Percentiles rank a stretch among this genome's conserved stretches.
Conservation (phyloP, 148 eudicot species). For the Vaccinium corymbosum region DNA sequence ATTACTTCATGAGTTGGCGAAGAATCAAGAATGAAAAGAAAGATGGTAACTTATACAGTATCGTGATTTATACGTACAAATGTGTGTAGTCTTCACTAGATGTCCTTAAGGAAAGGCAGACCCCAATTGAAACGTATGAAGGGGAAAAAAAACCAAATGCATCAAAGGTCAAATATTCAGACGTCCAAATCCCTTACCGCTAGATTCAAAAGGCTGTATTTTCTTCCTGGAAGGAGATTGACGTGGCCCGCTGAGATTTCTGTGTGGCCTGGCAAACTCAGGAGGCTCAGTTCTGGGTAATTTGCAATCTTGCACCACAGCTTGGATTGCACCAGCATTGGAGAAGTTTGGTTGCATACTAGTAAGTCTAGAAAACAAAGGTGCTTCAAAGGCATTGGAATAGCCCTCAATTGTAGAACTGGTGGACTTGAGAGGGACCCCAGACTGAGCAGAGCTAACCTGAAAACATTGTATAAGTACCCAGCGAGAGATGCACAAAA, state of each 20-base stretch:
- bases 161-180: background rate
- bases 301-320: slow-evolving; percentile 12
- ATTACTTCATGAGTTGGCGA: background rate
- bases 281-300: slow-evolving; percentile 37
- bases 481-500: too few species aligned
- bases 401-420: slow-evolving; percentile 18
- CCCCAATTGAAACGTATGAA: too few species aligned
- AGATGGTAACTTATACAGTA: too few species aligned
- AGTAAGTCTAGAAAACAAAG: slow-evolving; percentile 51
- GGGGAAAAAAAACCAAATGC: too few species aligned
- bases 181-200: slow-evolving; percentile 29
- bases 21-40: background rate
- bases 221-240: slow-evolving; percentile 21
- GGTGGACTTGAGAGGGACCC: slow-evolving; percentile 21
- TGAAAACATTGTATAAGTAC: slow-evolving; percentile 13
- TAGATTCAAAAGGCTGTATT: slow-evolving; percentile 15
- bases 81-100: background rate
- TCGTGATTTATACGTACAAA: too few species aligned
- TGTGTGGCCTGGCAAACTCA: slow-evolving; percentile 41
- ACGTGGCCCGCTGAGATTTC: slow-evolving; percentile 10
- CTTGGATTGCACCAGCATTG: slow-evolving; percentile 13
- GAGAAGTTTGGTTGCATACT: slow-evolving; percentile 22
- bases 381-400: slow-evolving; percentile 26
- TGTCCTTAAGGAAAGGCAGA: background rate
- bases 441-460: slow-evolving; percentile 32